These are phyloP conservation scores for Bocquillonia castaneifolia DNA, from an alignment of 441 rosid genomes.

Conservation along the genomic window DNA sequence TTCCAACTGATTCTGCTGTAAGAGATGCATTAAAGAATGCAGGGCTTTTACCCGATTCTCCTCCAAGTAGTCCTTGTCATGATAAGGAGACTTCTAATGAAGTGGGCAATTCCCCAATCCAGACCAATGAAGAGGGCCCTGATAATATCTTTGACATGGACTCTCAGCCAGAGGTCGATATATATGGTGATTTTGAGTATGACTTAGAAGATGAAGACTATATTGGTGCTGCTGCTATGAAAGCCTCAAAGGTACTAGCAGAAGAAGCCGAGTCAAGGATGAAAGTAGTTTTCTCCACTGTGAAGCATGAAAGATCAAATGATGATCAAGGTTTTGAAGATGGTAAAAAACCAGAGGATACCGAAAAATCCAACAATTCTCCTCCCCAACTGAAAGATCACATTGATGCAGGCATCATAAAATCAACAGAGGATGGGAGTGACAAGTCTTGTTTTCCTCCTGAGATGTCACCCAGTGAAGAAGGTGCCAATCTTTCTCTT, in stretches of 20 bases:
- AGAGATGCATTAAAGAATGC: slow-evolving; percentile 73
- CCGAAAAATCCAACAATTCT: slow-evolving; percentile 28
- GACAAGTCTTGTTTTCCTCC: slow-evolving; percentile 23
- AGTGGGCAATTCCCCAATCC: slow-evolving; percentile 30
- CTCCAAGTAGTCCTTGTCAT: slow-evolving; percentile 68
- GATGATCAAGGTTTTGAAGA: slow-evolving; percentile 28
- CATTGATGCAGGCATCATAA: slow-evolving; percentile 18
- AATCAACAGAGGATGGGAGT: slow-evolving; percentile 25
- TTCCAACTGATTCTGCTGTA: slow-evolving; percentile 42
- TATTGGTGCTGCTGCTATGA: slow-evolving; percentile 50
- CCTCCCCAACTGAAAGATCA: slow-evolving; percentile 16
- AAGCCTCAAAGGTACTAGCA: slow-evolving; percentile 38
- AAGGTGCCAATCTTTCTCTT: slow-evolving; percentile 49
- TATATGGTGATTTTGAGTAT: slow-evolving; percentile 86
- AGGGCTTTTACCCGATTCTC: slow-evolving; percentile 93
- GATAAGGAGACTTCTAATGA: slow-evolving; percentile 32
- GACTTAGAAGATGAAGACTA: slow-evolving; percentile 79
- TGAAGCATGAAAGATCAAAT: slow-evolving; percentile 41
- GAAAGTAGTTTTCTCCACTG: slow-evolving; percentile 67
- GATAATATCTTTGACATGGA: slow-evolving; percentile 66
- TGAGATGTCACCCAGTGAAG: slow-evolving; percentile 36
- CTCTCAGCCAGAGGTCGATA: slow-evolving; percentile 58
- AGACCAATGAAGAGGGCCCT: slow-evolving; percentile 42
- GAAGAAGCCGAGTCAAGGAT: slow-evolving; percentile 56
- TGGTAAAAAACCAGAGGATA: slow-evolving; percentile 29